Percentiles rank a stretch among this genome's conserved stretches.
phyloP scores from a whole-genome alignment of 108 stramenopile species.

The Cyclotella baltica region DNA sequence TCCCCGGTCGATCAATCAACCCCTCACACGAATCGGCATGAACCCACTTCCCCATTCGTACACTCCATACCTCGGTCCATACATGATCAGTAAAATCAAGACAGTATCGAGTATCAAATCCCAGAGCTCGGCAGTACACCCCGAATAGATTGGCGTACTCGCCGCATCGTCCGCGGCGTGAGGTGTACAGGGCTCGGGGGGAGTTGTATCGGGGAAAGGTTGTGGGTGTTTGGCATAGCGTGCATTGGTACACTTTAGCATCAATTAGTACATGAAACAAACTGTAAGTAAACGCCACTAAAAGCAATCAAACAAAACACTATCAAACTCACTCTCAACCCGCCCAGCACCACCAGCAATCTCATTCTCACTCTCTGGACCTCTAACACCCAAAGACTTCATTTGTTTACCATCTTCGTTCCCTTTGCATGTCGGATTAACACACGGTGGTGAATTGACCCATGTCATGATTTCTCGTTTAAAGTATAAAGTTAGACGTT shows the following conservation, averaged over 20 bases:
- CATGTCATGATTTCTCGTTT: constrained; percentile 77
- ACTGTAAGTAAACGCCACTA: neutral
- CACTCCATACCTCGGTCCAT: constrained; percentile 92
- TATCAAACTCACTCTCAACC: constrained; percentile 61
- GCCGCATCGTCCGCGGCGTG: constrained; percentile 92
- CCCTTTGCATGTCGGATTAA: constrained; percentile 43
- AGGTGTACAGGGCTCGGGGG: constrained; percentile 80
- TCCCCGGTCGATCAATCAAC: constrained; percentile 89
- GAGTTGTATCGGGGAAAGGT: constrained; percentile 96
- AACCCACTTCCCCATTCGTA: constrained; percentile 72
- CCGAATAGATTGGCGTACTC: constrained; percentile 99
- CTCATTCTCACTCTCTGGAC: constrained; percentile 72
- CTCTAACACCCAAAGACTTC: constrained; percentile 48
- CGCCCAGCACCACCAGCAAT: constrained; percentile 59
- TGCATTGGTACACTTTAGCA: constrained; percentile 68
- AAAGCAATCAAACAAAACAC: neutral
- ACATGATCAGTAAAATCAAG: constrained; percentile 98
- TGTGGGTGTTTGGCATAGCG: constrained; percentile 71
- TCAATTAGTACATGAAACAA: neutral
- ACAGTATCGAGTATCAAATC: constrained; percentile 93
- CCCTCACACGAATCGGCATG: constrained; percentile 97
- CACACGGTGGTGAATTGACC: constrained; percentile 82
- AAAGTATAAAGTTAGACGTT: constrained; percentile 80
- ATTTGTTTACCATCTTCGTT: constrained; percentile 60
- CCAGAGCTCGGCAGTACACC: constrained; percentile 80